Conservation (phyloP, 208 protist species). For the Giardia duodenalis region DNA sequence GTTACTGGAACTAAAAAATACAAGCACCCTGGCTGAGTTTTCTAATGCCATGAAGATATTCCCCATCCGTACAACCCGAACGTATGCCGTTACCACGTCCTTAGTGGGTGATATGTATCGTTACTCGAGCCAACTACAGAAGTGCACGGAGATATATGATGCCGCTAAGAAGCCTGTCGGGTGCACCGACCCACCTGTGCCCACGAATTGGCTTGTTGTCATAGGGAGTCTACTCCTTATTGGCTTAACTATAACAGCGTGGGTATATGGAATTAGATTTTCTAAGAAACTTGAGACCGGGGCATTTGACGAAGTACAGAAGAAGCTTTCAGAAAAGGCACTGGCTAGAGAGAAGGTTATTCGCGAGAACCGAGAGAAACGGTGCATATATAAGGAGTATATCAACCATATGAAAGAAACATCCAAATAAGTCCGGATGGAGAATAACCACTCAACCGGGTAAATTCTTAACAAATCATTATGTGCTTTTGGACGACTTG, state of each 20-base stretch:
- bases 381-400: too few relatives aligned
- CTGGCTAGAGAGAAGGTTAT: too few relatives aligned
- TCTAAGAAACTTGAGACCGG: background rate
- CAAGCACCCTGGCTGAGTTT: background rate
- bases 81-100: background rate
- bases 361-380: too few relatives aligned
- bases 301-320: too few relatives aligned
- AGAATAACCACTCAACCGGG: too few relatives aligned
- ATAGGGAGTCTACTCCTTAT: background rate
- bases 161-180: background rate
- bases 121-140: background rate
- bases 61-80: background rate
- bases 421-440: too few relatives aligned
- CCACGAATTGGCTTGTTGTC: slow-evolving; percentile 1
- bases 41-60: background rate
- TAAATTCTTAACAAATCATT: too few relatives aligned
- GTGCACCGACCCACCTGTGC: background rate
- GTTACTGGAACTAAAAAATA: background rate
- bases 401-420: too few relatives aligned
- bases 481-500: too few relatives aligned
- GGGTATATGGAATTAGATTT: background rate
- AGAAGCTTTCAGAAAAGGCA: too few relatives aligned
- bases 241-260: background rate
- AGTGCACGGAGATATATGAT: background rate
- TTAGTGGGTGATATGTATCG: background rate